Conservation (phyloP, 176 grass and related monocot genomes). For the Aegilops speltoides region DNA sequence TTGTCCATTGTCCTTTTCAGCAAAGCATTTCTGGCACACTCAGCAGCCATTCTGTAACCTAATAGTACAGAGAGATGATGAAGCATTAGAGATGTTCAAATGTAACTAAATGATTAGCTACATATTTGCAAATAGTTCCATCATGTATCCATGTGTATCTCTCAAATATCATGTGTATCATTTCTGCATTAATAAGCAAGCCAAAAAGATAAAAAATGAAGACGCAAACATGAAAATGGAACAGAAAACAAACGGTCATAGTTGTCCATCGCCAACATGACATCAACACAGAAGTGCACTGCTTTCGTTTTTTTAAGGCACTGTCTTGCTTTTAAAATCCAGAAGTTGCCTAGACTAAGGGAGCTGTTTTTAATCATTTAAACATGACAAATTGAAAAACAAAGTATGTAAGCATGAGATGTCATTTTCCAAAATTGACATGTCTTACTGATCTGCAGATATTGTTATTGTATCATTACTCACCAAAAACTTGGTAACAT, state of each 20-base stretch:
- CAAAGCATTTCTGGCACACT: conserved; percentile 81
- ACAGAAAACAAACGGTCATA: background rate
- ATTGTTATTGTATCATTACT: background rate
- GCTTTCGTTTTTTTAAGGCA: background rate
- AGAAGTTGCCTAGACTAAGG: background rate
- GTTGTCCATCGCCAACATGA: background rate
- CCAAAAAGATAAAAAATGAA: background rate
- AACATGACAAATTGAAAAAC: background rate
- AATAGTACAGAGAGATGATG: background rate
- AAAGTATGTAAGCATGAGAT: background rate
- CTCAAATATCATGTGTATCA: conserved; percentile 6
- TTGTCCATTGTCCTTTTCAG: conserved; percentile 85
- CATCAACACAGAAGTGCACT: background rate
- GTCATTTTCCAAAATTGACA: background rate
- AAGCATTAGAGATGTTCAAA: background rate
- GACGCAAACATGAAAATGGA: background rate
- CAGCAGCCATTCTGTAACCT: conserved; percentile 96
- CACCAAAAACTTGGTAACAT: background rate
- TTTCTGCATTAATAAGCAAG: background rate
- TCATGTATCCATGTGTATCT: background rate
- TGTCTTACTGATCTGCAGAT: background rate
- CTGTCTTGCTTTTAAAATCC: background rate
- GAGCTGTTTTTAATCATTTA: background rate
- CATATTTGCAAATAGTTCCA: background rate
- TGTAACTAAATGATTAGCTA: background rate